Base-by-base conservation (phyloP, 1,284 basidiomycete species). In the Rhodotorula sp. region DNA sequence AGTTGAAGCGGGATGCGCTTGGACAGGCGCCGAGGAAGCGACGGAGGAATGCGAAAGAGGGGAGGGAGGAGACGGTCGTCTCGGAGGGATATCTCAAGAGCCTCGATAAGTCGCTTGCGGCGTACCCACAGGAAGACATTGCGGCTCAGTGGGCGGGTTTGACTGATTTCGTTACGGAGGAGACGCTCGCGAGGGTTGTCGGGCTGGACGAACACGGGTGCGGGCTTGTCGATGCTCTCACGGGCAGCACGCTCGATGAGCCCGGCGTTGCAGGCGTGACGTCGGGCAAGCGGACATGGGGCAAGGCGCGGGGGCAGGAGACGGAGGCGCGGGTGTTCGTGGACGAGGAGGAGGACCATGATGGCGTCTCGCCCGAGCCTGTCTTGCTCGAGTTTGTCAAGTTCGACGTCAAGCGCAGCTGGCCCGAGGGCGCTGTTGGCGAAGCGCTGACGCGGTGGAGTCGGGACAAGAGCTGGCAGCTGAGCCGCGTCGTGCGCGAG, bases 381-480 rank as follows among this genome's bases (percentile, higher is more conserved):
- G 59, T 28, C 11, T 22, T 65, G 59, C 54, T 82, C 65, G 59
- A 69, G 31, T 82, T 82, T 65, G 76, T 75, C 0, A 61, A 62
- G 50, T 81, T 83, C 55, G 78, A 81, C 55, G 66, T 81, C 50
- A 80, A 80, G 73, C 69, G 80, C 47, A 81, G 80, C 26, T 83
- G 82, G 82, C 76, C 74, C 28, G 67, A 70, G 2, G 81, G 81
- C 1, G 81, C 80, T 2, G 75, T 79, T 0, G 82, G 82, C 0
- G 80, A 80, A 48, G 81, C 82, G 52, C 72, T 83, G 3, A 82
- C 79, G 9, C 55, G 73, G 48, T 81, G 78, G 71, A 79, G 80
- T 24, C 78, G 71, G 60, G 82, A 83, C 75, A 83, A 83, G 77
- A 81, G 80, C 65, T 81, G 79, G 80, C 64, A 70, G 26, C 40